phyloP scores from a whole-genome alignment of 805 yeast genomes.

The Suhomyces prunicola region DNA sequence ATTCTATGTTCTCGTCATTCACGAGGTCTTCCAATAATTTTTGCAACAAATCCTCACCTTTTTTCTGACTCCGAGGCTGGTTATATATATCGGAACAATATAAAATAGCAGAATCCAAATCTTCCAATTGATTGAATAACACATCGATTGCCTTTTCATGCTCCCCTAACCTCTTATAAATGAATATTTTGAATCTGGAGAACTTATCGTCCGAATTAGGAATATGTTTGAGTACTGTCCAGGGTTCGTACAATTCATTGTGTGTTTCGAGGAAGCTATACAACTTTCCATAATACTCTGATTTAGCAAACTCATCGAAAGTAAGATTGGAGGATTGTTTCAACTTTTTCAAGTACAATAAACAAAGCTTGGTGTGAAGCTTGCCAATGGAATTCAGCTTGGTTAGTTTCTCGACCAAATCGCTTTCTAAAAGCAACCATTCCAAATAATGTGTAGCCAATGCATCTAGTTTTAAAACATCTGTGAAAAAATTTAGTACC shows the following conservation, averaged over 20 bases:
- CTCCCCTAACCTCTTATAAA: conserved; percentile 56
- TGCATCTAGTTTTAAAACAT: conserved; percentile 17
- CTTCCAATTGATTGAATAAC: conserved; percentile 53
- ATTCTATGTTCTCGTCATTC: conserved; percentile 32
- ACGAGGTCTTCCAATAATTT: conserved; percentile 48
- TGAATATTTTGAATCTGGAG: conserved; percentile 50
- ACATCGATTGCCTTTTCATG: conserved; percentile 64
- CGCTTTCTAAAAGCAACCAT: conserved; percentile 40
- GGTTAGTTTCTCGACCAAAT: conserved; percentile 18
- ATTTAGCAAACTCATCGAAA: conserved; percentile 12
- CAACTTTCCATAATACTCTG: conserved; percentile 29
- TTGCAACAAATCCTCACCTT: conserved; percentile 48
- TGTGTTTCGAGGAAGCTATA: conserved; percentile 29
- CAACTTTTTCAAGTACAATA: conserved; percentile 29
- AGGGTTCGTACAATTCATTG: conserved; percentile 30
- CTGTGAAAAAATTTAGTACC: conserved; percentile 52
- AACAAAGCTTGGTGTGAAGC: conserved; percentile 34
- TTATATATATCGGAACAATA: conserved; percentile 54
- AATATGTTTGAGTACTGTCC: conserved; percentile 32
- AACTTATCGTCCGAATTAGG: conserved; percentile 31
- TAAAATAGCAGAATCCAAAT: conserved; percentile 53
- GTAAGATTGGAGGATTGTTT: conserved; percentile 8
- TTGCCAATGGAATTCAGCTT: conserved; percentile 17
- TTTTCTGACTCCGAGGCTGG: conserved; percentile 24
- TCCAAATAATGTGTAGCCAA: conserved; percentile 44